Evolutionary conservation across 495 filamentous ascomycete species (phyloP), one percentile per base, ranked within the genome.

Genomic region (Aspergillus saccharolyticus): DNA sequence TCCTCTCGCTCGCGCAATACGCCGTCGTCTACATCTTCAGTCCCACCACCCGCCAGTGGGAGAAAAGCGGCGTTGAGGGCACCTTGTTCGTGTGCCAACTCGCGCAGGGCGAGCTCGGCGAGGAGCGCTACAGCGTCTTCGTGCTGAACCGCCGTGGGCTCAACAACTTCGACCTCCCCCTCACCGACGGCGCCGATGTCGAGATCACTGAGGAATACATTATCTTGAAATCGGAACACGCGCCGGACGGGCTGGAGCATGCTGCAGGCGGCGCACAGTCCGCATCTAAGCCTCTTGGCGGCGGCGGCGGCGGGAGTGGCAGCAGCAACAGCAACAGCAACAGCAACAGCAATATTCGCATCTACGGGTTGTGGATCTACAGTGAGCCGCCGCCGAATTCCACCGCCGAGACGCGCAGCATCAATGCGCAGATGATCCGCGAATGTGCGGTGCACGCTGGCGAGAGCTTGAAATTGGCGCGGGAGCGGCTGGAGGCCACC

Each of bases 71-170:
- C 42, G 75, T 89, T 16, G 90, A 95, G 70, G 91, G 91, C 46
- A 86, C 86, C 3, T 75, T 96, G 44, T 96, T 96, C 72, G 80
- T 95, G 42, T 91, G 86, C 75, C 76, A 85, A 53, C 81, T 84
- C 53, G 67, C 76, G 4, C 67, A 73, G 15, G 70, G 71, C 3
- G 50, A 58, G 3, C 56, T 73, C 10, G 78, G 76, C 43, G 73
- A 75, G 42, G 79, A 83, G 21, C 72, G 83, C 49, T 86, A 84
- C 66, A 71, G 68, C 28, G 82, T 80, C n/a, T 75, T 85, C 28
- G 77, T 87, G 8, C 69, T 88, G 19, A 87, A 87, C 55, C 74
- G 84, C 4, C 77, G 81, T 14, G 80, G 84, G 0, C 64, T 87
- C 18, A 76, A 81, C 39, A 87, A 86, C 62, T 87, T 86, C 62